Base-by-base conservation (phyloP, 495 filamentous ascomycete genomes). In the Xylaria nigripes region DNA sequence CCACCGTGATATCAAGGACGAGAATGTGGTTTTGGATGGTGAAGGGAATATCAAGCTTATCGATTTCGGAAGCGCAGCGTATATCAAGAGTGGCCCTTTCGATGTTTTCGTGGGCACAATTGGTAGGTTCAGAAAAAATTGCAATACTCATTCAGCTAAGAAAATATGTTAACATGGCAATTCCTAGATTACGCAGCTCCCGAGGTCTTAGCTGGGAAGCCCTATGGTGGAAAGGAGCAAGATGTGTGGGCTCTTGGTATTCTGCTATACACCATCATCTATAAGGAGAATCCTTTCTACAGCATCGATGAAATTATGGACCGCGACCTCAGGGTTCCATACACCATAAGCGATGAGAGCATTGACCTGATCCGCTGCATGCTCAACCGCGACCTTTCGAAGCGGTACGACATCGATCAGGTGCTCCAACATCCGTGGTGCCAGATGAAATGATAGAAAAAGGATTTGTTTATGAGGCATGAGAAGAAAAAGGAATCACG, bases 241-340 rank as follows among this genome's bases (percentile, higher is more conserved):
- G 93, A 98, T 58, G 90, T 97, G 50, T 98, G 93, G 93, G 93
- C 93, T 13, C 80, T 97, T n/a, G 93, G 93, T 18, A 96, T 98
- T 58, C 78, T 97, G 7, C 83, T 98, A 27, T 98, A 98, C 75
- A 98, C 93, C 16, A 95, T 98, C 59, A 86, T 96, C 58, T 98
- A 97, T 77, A 97, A 97, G 69, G 93, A 98, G 73, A 98, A 98
- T 63, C 93, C 93, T 3, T 98, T 98, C 72, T 98, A 98, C 78
- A 95, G 87, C 68, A 91, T 98, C 62, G 94, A 98, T 67, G 93
- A 98, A 72, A 98, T 98, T 61, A 90, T 96, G 78, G 93, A 98
- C 68, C 92, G 92, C 56, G 93, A 96, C 54, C 75, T 97, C 52
- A 80, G 93, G 19, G 86, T 98, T 6, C 93, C 93, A 0, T 95